Conservation (phyloP, 805 yeast genomes). For the Wickerhamiella musiphila region DNA sequence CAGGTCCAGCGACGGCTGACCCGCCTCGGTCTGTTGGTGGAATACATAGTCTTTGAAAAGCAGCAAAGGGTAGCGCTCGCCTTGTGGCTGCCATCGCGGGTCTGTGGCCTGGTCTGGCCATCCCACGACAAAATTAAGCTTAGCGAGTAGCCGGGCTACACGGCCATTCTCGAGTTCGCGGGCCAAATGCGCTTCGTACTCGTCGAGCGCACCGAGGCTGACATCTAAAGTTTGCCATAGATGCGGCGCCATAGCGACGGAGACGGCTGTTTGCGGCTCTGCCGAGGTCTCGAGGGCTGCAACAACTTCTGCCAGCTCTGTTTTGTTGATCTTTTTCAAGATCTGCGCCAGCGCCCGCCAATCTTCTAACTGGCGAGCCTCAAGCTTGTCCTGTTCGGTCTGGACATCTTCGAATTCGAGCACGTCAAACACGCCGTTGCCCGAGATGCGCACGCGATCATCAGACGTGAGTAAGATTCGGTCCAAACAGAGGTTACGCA, state of each 20-base stretch:
- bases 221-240: conserved; percentile 13
- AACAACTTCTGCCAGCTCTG: conserved; percentile 11
- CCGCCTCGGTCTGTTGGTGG: conserved; percentile 63
- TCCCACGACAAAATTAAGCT: conserved; percentile 61
- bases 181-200: conserved; percentile 26
- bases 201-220: conserved; percentile 15
- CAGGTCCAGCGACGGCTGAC: conserved; percentile 64
- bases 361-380: conserved; percentile 34
- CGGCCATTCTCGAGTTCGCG: conserved; percentile 80
- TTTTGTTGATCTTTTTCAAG: conserved; percentile 23
- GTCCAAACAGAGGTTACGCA: conserved; percentile 40
- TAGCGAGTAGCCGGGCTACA: conserved; percentile 62
- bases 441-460: conserved; percentile 52
- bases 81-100: conserved; percentile 52
- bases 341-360: conserved; percentile 39
- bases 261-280: conserved; percentile 7
- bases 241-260: conserved; percentile 15
- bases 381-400: conserved; percentile 14
- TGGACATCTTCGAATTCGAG: conserved; percentile 25
- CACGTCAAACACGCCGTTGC: conserved; percentile 57
- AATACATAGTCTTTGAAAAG: conserved; percentile 73
- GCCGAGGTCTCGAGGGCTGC: neutral
- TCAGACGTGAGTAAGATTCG: conserved; percentile 59
- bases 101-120: conserved; percentile 48
- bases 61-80: conserved; percentile 53